Evolutionary conservation across 495 filamentous ascomycete species (phyloP).

Genomic region (Daldinia bambusicola): DNA sequence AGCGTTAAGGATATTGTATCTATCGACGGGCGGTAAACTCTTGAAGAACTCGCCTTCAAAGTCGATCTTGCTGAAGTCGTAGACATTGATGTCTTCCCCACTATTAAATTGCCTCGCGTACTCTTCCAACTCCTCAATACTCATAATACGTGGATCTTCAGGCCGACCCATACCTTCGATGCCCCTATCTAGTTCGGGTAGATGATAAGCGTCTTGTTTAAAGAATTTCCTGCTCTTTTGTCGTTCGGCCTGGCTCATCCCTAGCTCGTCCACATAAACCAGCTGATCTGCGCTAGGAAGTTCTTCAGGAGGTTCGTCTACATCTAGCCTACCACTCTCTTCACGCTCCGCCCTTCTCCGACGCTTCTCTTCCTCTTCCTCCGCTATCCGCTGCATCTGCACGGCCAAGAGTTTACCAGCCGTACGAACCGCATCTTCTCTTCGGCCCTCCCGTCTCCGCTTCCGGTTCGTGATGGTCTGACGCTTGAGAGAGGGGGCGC

Average conservation of each 20-base stretch:
- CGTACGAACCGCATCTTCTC: constrained; percentile 91
- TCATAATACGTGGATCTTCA: constrained; percentile 95
- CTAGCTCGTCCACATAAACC: constrained; percentile 88
- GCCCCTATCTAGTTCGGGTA: constrained; percentile 81
- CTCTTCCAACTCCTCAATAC: constrained; percentile 87
- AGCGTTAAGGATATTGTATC: constrained; percentile 97
- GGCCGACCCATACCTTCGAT: constrained; percentile 86
- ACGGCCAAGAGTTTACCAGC: constrained; percentile 90
- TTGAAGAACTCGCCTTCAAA: constrained; percentile 94
- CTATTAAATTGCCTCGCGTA: constrained; percentile 91
- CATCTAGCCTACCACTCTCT: constrained; percentile 28
- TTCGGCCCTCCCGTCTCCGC: constrained; percentile 81
- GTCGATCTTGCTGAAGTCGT: constrained; percentile 98
- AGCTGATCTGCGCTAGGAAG: constrained; percentile 70
- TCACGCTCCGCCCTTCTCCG: constrained; percentile 57
- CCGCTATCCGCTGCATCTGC: constrained; percentile 88
- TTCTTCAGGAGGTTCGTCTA: constrained; percentile 69
- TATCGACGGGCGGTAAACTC: constrained; percentile 86
- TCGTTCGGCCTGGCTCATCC: constrained; percentile 82
- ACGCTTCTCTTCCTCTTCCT: constrained; percentile 79
- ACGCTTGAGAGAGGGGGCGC: constrained; percentile 88
- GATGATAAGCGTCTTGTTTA: constrained; percentile 93
- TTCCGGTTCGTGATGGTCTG: constrained; percentile 86
- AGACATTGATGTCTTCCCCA: constrained; percentile 96
- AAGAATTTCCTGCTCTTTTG: constrained; percentile 79